Conservation (phyloP, 495 filamentous ascomycete genomes). For the Penicillium simplicissimum region DNA sequence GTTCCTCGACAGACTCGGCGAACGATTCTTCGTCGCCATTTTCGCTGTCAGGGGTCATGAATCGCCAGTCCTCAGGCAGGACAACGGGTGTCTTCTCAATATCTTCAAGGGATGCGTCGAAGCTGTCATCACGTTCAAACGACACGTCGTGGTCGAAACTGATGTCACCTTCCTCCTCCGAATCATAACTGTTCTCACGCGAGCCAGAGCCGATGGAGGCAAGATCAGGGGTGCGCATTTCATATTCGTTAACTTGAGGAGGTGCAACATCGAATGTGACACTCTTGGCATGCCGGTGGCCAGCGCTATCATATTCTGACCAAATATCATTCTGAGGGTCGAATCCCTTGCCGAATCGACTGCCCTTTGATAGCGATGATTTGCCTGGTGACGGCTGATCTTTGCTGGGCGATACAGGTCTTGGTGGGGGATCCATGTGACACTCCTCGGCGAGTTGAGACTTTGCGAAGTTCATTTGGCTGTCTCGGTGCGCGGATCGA, state of each 20-base stretch:
- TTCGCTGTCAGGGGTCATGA: slow-evolving; percentile 64
- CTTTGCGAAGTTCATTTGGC: slow-evolving; percentile 60
- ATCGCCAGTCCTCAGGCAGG: slow-evolving; percentile 91
- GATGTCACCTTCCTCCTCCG: slow-evolving; percentile 68
- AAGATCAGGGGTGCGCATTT: slow-evolving; percentile 92
- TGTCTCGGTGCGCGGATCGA: slow-evolving; percentile 55
- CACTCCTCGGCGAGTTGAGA: slow-evolving; percentile 38
- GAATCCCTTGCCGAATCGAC: slow-evolving; percentile 67
- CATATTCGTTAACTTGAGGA: slow-evolving; percentile 93
- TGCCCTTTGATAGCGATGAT: slow-evolving; percentile 73
- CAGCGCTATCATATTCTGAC: slow-evolving; percentile 59
- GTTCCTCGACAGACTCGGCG: slow-evolving; percentile 60
- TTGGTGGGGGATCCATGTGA: slow-evolving; percentile 35
- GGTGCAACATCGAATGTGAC: slow-evolving; percentile 95
- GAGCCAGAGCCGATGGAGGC: slow-evolving; percentile 87
- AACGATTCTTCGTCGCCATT: slow-evolving; percentile 71
- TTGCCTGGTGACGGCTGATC: slow-evolving; percentile 78
- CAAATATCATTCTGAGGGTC: slow-evolving; percentile 71
- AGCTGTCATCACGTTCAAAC: slow-evolving; percentile 79
- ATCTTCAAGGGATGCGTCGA: slow-evolving; percentile 91
- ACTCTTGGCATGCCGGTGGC: slow-evolving; percentile 84
- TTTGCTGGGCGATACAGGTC: slow-evolving; percentile 66
- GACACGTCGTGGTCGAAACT: slow-evolving; percentile 71
- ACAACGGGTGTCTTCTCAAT: slow-evolving; percentile 97
- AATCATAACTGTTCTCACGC: slow-evolving; percentile 88